Evolutionary conservation across 345 rosid species (phyloP).

Genomic region (Viola odorata): DNA sequence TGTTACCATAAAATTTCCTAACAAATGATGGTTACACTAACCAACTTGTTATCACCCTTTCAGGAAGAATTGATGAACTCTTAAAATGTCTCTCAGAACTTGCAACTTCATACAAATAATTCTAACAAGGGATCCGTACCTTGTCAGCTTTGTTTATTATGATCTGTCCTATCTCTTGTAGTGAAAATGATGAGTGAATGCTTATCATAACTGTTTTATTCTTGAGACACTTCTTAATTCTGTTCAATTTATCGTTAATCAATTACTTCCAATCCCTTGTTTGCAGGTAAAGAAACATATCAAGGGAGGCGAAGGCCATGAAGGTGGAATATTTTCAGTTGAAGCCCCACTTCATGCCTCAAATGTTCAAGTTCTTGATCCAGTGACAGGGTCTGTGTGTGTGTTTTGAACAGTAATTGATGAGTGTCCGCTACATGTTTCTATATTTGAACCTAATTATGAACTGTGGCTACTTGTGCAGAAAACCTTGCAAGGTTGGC

Average conservation of each 20-base stretch:
- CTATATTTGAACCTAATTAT: neutral
- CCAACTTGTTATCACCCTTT: too few relatives aligned
- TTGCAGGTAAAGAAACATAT: conserved; percentile 5
- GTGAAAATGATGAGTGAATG: too few relatives aligned
- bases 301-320: conserved; percentile 49
- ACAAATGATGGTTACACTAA: too few relatives aligned
- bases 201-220: neutral
- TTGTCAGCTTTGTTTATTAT: too few relatives aligned
- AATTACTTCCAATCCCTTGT: neutral
- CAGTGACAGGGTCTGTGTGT: conserved; percentile 64
- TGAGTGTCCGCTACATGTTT: neutral
- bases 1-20: too few relatives aligned
- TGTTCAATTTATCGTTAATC: neutral
- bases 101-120: too few relatives aligned
- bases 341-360: conserved; percentile 98
- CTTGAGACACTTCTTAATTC: neutral
- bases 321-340: conserved; percentile 92
- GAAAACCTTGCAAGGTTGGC: conserved; percentile 90
- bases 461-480: conserved; percentile 21
- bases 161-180: too few relatives aligned
- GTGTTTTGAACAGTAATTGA: too few relatives aligned
- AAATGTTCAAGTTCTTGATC: conserved; percentile 91
- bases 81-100: too few relatives aligned
- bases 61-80: too few relatives aligned
- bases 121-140: too few relatives aligned